A percentile compares a stretch with the other conserved stretches of the same genome.
Conservation (phyloP, 176 grass and related monocot species). For the Saccharum spontaneum region DNA sequence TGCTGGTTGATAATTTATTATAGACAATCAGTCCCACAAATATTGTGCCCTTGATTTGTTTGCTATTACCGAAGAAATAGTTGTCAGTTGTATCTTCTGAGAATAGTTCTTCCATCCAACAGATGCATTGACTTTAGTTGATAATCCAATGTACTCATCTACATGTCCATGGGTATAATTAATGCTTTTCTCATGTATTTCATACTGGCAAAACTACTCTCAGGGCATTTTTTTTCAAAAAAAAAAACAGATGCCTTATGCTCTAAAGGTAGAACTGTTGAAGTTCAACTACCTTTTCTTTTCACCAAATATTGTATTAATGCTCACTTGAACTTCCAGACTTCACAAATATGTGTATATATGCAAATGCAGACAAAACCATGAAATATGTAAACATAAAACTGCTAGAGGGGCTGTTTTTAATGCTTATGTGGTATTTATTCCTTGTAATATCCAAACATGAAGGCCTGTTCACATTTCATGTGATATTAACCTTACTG, state of each 20-base stretch:
- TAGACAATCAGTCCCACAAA: not conserved
- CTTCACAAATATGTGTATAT: not conserved
- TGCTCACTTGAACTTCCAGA: not conserved
- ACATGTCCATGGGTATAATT: not conserved
- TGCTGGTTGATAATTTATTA: not conserved
- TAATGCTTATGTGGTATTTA: conserved; percentile 1
- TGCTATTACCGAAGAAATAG: conserved; percentile 17
- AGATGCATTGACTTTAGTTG: conserved; percentile 6
- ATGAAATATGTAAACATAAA: not conserved
- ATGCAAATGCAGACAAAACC: not conserved
- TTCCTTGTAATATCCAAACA: conserved; percentile 1
- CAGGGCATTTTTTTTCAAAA: not conserved
- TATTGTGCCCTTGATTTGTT: not conserved
- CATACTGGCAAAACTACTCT: not conserved
- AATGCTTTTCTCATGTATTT: not conserved
- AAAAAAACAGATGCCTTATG: conserved; percentile 11
- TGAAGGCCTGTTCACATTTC: not conserved
- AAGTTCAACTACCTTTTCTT: not conserved
- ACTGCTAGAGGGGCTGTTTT: not conserved
- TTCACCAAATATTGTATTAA: conserved; percentile 2
- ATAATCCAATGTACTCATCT: not conserved
- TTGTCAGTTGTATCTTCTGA: conserved; percentile 5
- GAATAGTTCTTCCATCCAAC: not conserved
- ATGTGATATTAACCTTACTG: conserved; percentile 18
- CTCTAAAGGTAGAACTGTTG: not conserved